Conservation (phyloP, 257 asterid genomes). For the Primulina tabacum region DNA sequence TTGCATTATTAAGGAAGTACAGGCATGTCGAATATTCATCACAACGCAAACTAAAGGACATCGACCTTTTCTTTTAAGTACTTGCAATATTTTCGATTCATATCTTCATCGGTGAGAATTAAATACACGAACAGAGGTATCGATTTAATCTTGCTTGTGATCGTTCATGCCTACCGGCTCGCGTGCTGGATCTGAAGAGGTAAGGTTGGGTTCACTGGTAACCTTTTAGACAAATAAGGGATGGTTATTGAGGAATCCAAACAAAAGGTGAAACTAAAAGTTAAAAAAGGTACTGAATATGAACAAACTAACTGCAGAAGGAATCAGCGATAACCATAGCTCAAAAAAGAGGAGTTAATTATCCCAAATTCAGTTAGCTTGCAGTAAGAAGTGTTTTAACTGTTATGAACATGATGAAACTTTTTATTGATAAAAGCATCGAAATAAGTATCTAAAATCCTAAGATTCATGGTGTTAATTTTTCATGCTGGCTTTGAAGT, state of each 20-base stretch:
- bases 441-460: no score
- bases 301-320: not conserved
- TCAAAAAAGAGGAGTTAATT: no score
- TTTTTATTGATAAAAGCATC: no score
- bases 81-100: not conserved
- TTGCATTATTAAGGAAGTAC: not conserved
- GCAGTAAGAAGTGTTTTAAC: no score
- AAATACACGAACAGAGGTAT: not conserved
- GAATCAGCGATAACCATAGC: no score
- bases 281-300: not conserved
- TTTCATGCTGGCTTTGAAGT: no score
- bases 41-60: not conserved
- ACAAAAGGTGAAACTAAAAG: slow-evolving; percentile 7
- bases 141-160: slow-evolving; percentile 49
- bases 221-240: slow-evolving; percentile 37
- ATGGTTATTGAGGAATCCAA: slow-evolving; percentile 13
- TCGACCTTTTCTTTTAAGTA: no score
- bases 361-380: no score
- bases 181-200: slow-evolving; percentile 34
- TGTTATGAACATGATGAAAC: no score
- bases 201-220: slow-evolving; percentile 34
- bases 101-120: not conserved
- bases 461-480: no score
- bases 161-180: slow-evolving; percentile 40
- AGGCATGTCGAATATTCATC: not conserved